phyloP scores from a whole-genome alignment of 371 early-diverging fungal genomes.

The Circinella minor region DNA sequence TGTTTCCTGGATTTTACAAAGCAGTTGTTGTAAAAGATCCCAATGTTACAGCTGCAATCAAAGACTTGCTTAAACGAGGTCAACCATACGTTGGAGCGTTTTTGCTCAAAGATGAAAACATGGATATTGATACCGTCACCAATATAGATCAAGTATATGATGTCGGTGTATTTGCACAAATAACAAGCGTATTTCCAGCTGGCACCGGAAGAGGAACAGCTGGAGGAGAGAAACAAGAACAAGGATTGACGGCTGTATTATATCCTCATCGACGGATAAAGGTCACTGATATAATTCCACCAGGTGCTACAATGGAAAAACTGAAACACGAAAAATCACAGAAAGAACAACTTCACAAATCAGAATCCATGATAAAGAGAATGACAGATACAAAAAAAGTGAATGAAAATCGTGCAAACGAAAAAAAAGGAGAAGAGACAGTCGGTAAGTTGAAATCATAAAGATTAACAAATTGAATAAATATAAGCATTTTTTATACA shows the following conservation, averaged over 20 bases:
- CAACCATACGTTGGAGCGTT: slow-evolving; percentile 97
- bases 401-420: too few species aligned
- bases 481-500: too few species aligned
- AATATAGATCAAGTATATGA: slow-evolving; percentile 78
- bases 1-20: slow-evolving; percentile 97
- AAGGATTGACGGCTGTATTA: slow-evolving; percentile 90
- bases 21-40: slow-evolving; percentile 95
- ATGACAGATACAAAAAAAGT: too few species aligned
- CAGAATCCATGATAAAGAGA: too few species aligned
- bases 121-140: slow-evolving; percentile 83
- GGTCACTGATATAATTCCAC: slow-evolving; percentile 62
- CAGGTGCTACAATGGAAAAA: background rate
- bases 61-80: slow-evolving; percentile 85
- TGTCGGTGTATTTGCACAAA: slow-evolving; percentile 95
- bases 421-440: too few species aligned
- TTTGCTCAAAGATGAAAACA: slow-evolving; percentile 85
- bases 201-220: background rate
- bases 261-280: slow-evolving; percentile 93
- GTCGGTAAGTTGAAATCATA: too few species aligned
- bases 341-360: background rate
- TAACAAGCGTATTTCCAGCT: slow-evolving; percentile 91
- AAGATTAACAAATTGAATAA: too few species aligned
- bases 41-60: slow-evolving; percentile 86
- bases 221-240: slow-evolving; percentile 38
- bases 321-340: background rate